Evolutionary conservation across 2,329 filamentous ascomycete species (phyloP), one percentile per base, ranked within the genome.

Genomic region (Penicillium digitatum): DNA sequence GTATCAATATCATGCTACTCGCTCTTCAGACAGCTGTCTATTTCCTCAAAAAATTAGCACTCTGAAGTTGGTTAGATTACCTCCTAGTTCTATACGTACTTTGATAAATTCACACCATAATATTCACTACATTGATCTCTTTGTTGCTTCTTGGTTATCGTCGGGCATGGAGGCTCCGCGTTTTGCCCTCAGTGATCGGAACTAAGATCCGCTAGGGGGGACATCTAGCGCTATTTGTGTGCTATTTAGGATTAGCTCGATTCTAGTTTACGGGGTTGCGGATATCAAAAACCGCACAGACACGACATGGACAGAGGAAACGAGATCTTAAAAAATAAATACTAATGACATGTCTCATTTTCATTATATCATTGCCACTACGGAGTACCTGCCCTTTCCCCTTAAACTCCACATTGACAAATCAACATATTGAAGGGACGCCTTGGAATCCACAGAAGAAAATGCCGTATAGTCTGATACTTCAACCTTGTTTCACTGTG

Each of bases 271-370:
- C 34, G 46, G 24, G 12, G 38, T 12, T n/a, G 18, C 2, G 32
- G 10, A 18, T 47, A 47, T 47, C 3, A 26, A 14, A 14, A 16
- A 12, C 7, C n/a, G 29, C 22, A 14, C 24, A 6, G 16, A 27
- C n/a, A n/a, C n/a, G n/a, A n/a, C n/a, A n/a, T 38, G 12, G 20
- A 32, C 5, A 9, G 10, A 31, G 7, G 16, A 22, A 44, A 50
- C 5, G 5, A 29, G 40, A 24, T 18, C 32, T 3, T 32, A 32
- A 27, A 48, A 48, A 24, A 53, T 43, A 31, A 54, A 54, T 42
- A n/a, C n/a, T n/a, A 54, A 43, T 42, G 45, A 53, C 51, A 54
- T 54, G 22, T 49, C 51, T 54, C 51, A 54, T 54, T 48, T 54
- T 42, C 51, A 54, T 54, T 49, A 49, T 54, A 48, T 54, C 51